Percentiles rank a stretch among this genome's conserved stretches.
Conservation (phyloP, 306 rosid genomes). For the cucumber (Cucumis sativus) region DNA sequence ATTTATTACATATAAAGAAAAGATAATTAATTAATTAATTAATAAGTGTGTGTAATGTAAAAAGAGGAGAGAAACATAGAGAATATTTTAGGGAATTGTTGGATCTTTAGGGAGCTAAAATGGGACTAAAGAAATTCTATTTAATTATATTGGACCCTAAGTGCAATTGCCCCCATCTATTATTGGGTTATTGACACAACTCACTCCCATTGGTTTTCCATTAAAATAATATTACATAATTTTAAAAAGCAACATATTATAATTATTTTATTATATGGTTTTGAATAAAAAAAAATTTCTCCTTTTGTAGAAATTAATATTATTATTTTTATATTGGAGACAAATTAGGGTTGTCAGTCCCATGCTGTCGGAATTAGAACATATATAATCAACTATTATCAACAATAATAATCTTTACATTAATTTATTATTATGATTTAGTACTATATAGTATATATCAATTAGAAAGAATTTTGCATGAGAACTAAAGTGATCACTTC, state of each 20-base stretch:
- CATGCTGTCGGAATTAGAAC: not conserved
- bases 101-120: slow-evolving; percentile 3
- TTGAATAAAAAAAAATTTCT: too few relatives aligned
- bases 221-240: too few relatives aligned
- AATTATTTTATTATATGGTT: not conserved
- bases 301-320: not conserved
- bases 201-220: too few relatives aligned
- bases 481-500: not conserved
- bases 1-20: not conserved
- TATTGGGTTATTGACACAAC: too few relatives aligned
- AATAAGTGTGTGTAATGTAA: not conserved
- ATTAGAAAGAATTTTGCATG: not conserved
- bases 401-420: not conserved
- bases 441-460: not conserved
- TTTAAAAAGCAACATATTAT: not conserved
- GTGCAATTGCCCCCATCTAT: not conserved
- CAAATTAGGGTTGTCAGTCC: not conserved
- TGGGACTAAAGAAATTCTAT: not conserved
- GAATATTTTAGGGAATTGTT: not conserved
- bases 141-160: not conserved
- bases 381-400: not conserved
- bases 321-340: not conserved
- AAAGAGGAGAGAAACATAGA: not conserved
- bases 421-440: not conserved
- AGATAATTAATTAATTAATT: not conserved